Evolutionary conservation across 148 eudicot genomes (phyloP).

Genomic region (Silene conica): DNA sequence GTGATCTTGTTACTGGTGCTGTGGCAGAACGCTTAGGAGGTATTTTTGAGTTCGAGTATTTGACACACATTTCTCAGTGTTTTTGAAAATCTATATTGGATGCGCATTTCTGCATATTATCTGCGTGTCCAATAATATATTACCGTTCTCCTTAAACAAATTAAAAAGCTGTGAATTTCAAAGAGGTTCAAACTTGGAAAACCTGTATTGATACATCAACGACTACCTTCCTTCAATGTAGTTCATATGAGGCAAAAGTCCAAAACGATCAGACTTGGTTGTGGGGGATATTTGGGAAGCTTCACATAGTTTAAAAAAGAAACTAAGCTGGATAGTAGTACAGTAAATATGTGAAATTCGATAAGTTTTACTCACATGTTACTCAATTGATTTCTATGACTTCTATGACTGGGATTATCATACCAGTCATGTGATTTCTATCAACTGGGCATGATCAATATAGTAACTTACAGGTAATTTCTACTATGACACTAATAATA

Average conservation of each 20-base stretch:
- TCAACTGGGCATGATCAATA: too few relatives aligned
- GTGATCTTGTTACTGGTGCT: slow-evolving; percentile 87
- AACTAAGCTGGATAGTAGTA: too few relatives aligned
- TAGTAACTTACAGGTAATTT: too few relatives aligned
- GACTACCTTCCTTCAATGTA: slow-evolving; percentile 1
- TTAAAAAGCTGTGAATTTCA: too few relatives aligned
- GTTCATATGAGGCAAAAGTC: neutral
- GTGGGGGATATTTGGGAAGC: neutral
- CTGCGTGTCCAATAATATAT: neutral
- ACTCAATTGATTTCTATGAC: too few relatives aligned
- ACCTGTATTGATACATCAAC: neutral
- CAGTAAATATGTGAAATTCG: too few relatives aligned
- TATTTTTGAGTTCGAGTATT: slow-evolving; percentile 18
- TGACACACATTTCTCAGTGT: neutral
- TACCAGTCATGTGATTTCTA: too few relatives aligned
- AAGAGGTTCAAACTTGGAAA: too few relatives aligned
- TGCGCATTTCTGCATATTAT: neutral
- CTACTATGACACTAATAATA: too few relatives aligned
- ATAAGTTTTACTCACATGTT: too few relatives aligned
- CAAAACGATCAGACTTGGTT: neutral
- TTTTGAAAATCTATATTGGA: neutral
- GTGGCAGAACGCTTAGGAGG: slow-evolving; percentile 98
- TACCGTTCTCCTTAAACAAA: neutral
- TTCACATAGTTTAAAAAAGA: neutral
- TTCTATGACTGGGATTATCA: too few relatives aligned